Evolutionary conservation across 2,329 filamentous ascomycete genomes (phyloP), one percentile per base, ranked within the genome.

Genomic region (Colletotrichum horii): DNA sequence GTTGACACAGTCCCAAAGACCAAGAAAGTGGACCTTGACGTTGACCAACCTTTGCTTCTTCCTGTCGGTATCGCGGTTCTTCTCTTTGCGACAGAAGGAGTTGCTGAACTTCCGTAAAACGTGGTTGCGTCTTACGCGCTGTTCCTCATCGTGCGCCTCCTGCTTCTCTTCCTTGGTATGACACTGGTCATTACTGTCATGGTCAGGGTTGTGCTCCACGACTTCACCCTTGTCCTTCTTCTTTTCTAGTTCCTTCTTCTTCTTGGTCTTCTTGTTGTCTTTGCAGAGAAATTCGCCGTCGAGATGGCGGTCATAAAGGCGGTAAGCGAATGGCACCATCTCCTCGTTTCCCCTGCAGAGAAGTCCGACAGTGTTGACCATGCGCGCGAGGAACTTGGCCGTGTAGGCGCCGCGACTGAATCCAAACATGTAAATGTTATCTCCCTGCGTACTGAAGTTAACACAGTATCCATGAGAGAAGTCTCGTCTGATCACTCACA

Each of bases 1-100:
- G 79, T 88, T 89, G 52, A 91, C 89, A 70, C 86, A 88, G 77
- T 91, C 89, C 83, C 88, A 91, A 36, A 90, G 83, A 1, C 89
- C 89, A 8, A 90, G 85, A 79, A 90, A 90, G 79, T 88, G 87
- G 8, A 90, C 85, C 58, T 86, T 86, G 64, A 89, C 86, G 52
- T 86, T 85, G 22, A 80, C 79, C 43, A 80, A 76, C 16, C 75
- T 71, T 9, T 55, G 5, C 34, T 72, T 43, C 0, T 64, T 28
- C 26, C 56, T 32, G 28, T 60, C 56, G 16, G 56, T n/a, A 28
- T 60, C 56, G 15, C 7, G 16, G 16, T 32, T 28, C 15, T 8
- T 38, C 55, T 84, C 83, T 43, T 82, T 82, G 26, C 86, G 85
- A 77, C 87, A 89, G 71, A 89, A 89, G 0, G 30, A 32, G 30